Percentiles rank a stretch among this genome's conserved stretches.
Evolutionary conservation across 495 filamentous ascomycete species (phyloP).

Genomic region (Chaetomium cochliodes): DNA sequence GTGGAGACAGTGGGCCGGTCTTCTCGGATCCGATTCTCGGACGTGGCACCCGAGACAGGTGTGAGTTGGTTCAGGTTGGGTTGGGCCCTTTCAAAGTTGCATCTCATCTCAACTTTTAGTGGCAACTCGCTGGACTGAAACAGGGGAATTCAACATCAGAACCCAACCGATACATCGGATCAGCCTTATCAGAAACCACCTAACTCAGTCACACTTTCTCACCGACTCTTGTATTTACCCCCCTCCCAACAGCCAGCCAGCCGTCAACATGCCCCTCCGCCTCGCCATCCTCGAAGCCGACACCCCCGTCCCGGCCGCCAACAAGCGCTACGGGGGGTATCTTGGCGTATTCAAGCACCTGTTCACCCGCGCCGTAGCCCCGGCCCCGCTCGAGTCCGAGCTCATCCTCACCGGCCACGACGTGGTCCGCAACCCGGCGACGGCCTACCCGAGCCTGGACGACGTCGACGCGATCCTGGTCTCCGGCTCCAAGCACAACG

Average conservation of each 20-base stretch:
- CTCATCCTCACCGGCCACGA: constrained; percentile 66
- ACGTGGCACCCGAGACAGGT: not conserved
- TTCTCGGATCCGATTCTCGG: not conserved
- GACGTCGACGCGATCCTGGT: constrained; percentile 80
- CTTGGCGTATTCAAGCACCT: constrained; percentile 67
- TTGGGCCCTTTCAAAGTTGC: too few species aligned
- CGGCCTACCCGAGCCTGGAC: constrained; percentile 65
- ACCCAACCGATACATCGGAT: too few species aligned
- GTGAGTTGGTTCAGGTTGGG: too few species aligned
- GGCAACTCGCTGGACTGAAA: too few species aligned
- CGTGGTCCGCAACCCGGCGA: constrained; percentile 55
- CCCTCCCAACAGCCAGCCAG: not conserved
- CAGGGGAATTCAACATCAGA: too few species aligned
- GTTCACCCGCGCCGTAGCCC: constrained; percentile 47
- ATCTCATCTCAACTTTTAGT: too few species aligned
- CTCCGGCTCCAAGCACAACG: constrained; percentile 63
- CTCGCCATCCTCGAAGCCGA: constrained; percentile 86
- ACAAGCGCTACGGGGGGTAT: constrained; percentile 67
- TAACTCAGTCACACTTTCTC: not conserved
- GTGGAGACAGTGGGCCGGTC: not conserved
- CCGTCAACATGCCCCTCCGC: constrained; percentile 54
- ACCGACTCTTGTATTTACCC: not conserved
- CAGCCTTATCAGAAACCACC: too few species aligned
- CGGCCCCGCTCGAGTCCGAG: constrained; percentile 36
- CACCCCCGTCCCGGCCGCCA: constrained; percentile 57